Conservation (phyloP, 768 basidiomycete species). For the Suillus fuscotomentosus region DNA sequence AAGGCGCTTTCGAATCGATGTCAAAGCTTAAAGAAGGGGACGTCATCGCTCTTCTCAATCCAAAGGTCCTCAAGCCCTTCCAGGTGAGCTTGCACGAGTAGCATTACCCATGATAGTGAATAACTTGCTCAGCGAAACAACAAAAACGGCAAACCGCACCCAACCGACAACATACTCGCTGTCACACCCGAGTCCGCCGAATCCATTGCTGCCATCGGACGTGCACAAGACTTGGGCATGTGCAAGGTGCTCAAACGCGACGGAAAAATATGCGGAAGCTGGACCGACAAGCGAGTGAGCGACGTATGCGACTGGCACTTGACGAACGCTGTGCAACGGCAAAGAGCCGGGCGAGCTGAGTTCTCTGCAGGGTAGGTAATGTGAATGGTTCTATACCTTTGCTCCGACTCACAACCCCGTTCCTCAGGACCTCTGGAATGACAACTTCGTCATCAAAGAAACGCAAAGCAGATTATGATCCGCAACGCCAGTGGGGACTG, state of each 20-base stretch:
- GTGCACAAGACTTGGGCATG: slow-evolving; percentile 83
- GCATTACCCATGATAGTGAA: neutral
- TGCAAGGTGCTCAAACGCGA: slow-evolving; percentile 78
- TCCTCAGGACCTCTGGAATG: slow-evolving; percentile 72
- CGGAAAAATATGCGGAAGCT: slow-evolving; percentile 78
- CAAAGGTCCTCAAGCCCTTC: slow-evolving; percentile 81
- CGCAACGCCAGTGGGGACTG: slow-evolving; percentile 73
- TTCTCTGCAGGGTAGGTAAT: slow-evolving; percentile 74
- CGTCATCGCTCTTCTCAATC: slow-evolving; percentile 88
- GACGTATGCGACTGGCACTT: slow-evolving; percentile 94
- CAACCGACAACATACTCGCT: slow-evolving; percentile 78
- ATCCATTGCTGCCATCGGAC: slow-evolving; percentile 82
- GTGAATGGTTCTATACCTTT: neutral
- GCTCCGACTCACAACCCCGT: neutral
- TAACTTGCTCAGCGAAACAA: slow-evolving; percentile 30
- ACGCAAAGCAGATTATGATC: slow-evolving; percentile 61
- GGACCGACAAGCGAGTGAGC: slow-evolving; percentile 88
- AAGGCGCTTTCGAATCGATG: slow-evolving; percentile 88
- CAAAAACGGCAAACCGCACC: slow-evolving; percentile 62
- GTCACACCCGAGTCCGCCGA: slow-evolving; percentile 81
- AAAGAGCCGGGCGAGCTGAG: slow-evolving; percentile 78
- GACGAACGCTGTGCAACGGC: slow-evolving; percentile 72
- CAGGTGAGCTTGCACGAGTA: slow-evolving; percentile 48
- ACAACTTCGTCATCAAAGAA: slow-evolving; percentile 42
- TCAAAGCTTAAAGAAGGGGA: slow-evolving; percentile 86